Conservation (phyloP, 2,329 filamentous ascomycete species). For the Alternaria sp. region DNA sequence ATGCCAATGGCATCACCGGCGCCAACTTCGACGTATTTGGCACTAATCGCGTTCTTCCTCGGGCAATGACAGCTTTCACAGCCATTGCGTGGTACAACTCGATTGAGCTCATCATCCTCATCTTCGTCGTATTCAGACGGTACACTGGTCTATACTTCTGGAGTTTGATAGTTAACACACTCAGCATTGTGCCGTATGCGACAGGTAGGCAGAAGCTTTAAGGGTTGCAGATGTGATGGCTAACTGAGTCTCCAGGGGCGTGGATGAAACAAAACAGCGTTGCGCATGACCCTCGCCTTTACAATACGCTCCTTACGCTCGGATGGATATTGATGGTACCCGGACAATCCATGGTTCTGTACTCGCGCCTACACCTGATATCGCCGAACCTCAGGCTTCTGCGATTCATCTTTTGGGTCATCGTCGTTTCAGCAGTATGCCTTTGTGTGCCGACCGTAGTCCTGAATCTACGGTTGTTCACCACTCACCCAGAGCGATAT, state of each 20-base stretch:
- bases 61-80: conserved; percentile 15
- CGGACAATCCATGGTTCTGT: conserved; percentile 65
- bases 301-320: conserved; percentile 48
- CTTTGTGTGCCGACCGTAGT: conserved; percentile 59
- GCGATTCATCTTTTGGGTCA: conserved; percentile 59
- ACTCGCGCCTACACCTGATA: conserved; percentile 54
- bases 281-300: conserved; percentile 16
- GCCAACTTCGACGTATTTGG: conserved; percentile 15
- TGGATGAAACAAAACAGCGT: conserved; percentile 6
- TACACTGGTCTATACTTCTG: conserved; percentile 25
- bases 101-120: conserved; percentile 23
- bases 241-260: conserved; percentile 5
- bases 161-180: conserved; percentile 13
- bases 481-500: conserved; percentile 12
- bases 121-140: conserved; percentile 22
- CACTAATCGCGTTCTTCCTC: conserved; percentile 6
- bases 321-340: conserved; percentile 66
- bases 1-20: conserved; percentile 5
- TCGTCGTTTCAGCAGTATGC: conserved; percentile 46
- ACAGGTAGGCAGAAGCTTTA: not conserved
- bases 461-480: conserved; percentile 30
- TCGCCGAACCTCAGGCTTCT: conserved; percentile 1
- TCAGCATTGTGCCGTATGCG: conserved; percentile 16
- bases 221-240: not conserved
- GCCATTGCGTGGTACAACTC: conserved; percentile 28